phyloP scores from a whole-genome alignment of 352 stramenopile genomes.

The Pythium pyrilobum region DNA sequence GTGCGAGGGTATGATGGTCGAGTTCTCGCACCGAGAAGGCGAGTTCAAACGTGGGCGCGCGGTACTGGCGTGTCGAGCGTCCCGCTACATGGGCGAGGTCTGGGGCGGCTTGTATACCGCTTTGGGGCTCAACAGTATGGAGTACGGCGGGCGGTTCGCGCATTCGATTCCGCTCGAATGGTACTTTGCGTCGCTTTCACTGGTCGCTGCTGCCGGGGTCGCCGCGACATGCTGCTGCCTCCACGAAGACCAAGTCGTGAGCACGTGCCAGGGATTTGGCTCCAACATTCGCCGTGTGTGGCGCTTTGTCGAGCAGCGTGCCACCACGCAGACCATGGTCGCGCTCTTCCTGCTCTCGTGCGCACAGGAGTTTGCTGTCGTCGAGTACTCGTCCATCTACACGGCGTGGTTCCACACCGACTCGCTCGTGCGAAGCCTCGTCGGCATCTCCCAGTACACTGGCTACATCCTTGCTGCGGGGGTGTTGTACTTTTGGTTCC shows the following conservation, averaged over 20 bases:
- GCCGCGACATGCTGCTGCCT: constrained; percentile 16
- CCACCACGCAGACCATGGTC: constrained; percentile 23
- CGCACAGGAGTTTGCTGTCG: constrained; percentile 3
- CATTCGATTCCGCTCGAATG: constrained; percentile 12
- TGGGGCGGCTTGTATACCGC: constrained; percentile 3
- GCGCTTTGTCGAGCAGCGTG: constrained; percentile 21
- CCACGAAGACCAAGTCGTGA: constrained; percentile 10
- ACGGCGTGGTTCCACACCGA: constrained; percentile 5
- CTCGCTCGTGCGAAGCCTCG: constrained; percentile 11
- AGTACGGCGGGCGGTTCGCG: constrained; percentile 23
- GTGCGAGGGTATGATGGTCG: constrained; percentile 26
- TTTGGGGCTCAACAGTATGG: constrained; percentile 7
- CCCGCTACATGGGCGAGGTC: constrained; percentile 21
- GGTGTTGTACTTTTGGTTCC: constrained; percentile 11
- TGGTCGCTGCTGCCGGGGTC: constrained; percentile 9
- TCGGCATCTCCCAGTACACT: constrained; percentile 11
- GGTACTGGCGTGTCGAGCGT: constrained; percentile 13
- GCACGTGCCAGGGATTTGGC: constrained; percentile 11
- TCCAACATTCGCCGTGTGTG: constrained; percentile 20
- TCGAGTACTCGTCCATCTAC: constrained; percentile 13
- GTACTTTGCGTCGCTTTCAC: constrained; percentile 10
- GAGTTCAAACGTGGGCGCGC: constrained; percentile 23
- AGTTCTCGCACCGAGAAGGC: constrained; percentile 25
- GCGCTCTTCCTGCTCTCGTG: constrained; percentile 12
- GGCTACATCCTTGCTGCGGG: constrained; percentile 13